Percentiles rank a stretch among this genome's conserved stretches.
These are phyloP conservation scores for Perilla frutescens DNA, from an alignment of 257 asterid species.

Conservation along the genomic window DNA sequence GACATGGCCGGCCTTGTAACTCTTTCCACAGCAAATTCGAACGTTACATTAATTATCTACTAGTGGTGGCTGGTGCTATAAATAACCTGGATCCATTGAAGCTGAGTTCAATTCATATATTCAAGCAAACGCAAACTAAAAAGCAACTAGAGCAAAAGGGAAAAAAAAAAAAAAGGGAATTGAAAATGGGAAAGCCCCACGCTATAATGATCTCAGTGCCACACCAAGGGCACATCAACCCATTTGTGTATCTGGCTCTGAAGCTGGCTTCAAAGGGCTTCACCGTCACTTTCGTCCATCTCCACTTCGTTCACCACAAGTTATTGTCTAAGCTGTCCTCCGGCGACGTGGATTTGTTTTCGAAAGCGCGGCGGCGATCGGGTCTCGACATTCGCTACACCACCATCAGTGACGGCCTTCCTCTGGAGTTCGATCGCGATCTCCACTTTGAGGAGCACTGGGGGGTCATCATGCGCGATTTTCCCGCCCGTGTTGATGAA, in stretches of 20 bases:
- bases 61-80: too few relatives aligned
- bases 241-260: constrained; percentile 53
- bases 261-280: constrained; percentile 69
- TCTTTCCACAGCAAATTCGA: too few relatives aligned
- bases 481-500: constrained; percentile 50
- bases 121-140: too few relatives aligned
- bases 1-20: too few relatives aligned
- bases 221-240: constrained; percentile 69
- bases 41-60: too few relatives aligned
- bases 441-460: constrained; percentile 35
- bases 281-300: constrained; percentile 52
- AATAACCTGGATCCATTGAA: too few relatives aligned
- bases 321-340: constrained; percentile 14
- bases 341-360: constrained; percentile 32
- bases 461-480: constrained; percentile 38
- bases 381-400: constrained; percentile 57
- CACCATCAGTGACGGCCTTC: constrained; percentile 54
- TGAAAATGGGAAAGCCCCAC: constrained; percentile 41
- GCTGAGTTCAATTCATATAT: too few relatives aligned
- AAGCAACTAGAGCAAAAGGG: neutral
- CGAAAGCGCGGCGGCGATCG: constrained; percentile 36
- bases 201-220: constrained; percentile 64
- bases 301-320: constrained; percentile 26
- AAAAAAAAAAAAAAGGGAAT: neutral
- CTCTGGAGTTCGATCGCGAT: constrained; percentile 51